A percentile compares a stretch with the other conserved stretches of the same genome.
Conservation (phyloP, 208 protist species). For the Trypanosoma boissoni region DNA sequence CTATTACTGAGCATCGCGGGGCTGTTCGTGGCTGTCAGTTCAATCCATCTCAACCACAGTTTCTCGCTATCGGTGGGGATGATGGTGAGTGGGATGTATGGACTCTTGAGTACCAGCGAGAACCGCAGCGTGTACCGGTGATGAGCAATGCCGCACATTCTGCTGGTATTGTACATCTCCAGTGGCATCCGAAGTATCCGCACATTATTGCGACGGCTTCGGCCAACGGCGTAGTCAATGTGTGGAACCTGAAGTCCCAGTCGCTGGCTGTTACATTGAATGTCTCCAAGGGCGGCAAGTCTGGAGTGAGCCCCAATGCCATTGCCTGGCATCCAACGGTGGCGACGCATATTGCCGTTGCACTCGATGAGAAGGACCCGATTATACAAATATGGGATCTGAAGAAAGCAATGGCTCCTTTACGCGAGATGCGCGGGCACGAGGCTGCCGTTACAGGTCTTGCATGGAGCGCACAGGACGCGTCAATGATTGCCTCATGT, state of each 20-base stretch:
- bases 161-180: constrained; percentile 52
- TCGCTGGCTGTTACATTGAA: constrained; percentile 83
- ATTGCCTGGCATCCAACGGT: constrained; percentile 95
- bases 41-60: constrained; percentile 87
- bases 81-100: constrained; percentile 86
- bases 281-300: constrained; percentile 65
- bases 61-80: constrained; percentile 73
- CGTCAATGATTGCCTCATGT: constrained; percentile 87
- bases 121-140: constrained; percentile 61
- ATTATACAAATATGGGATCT: constrained; percentile 97
- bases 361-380: constrained; percentile 89
- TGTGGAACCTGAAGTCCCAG: constrained; percentile 95
- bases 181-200: constrained; percentile 79
- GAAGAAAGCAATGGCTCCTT: constrained; percentile 87
- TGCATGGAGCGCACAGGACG: constrained; percentile 92
- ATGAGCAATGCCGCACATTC: constrained; percentile 53
- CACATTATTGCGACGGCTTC: constrained; percentile 94
- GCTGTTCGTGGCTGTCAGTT: constrained; percentile 92
- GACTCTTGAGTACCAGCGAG: constrained; percentile 76
- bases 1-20: constrained; percentile 76
- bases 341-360: constrained; percentile 91
- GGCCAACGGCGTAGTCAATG: constrained; percentile 80
- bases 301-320: constrained; percentile 50
- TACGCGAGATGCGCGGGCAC: constrained; percentile 80
- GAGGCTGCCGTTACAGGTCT: constrained; percentile 88